These are phyloP conservation scores for Spathaspora arborariae DNA, from an alignment of 805 yeast genomes.

Conservation along the genomic window DNA sequence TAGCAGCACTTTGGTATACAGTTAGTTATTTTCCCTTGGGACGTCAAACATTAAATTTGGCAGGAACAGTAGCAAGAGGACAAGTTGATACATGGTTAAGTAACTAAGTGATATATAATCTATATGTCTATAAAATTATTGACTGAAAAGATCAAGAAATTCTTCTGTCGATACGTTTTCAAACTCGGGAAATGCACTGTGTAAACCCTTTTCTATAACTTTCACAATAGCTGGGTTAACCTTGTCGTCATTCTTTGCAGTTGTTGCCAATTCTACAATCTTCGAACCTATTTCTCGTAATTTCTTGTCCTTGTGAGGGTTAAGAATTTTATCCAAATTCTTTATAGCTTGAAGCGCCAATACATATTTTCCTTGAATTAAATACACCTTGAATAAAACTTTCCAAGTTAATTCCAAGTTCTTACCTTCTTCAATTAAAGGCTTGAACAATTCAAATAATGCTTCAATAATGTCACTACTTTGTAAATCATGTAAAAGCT, in stretches of 20 bases:
- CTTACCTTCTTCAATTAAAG: slow-evolving; percentile 41
- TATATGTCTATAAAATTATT: slow-evolving; percentile 9
- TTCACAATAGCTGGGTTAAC: slow-evolving; percentile 45
- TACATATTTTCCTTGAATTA: slow-evolving; percentile 42
- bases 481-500: slow-evolving; percentile 26
- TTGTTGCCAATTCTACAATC: slow-evolving; percentile 28
- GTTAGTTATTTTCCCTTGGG: slow-evolving; percentile 48
- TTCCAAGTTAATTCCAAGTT: slow-evolving; percentile 38
- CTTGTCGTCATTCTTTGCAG: slow-evolving; percentile 28
- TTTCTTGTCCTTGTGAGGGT: slow-evolving; percentile 15
- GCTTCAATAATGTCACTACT: slow-evolving; percentile 39
- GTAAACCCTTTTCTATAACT: slow-evolving; percentile 37
- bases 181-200: slow-evolving; percentile 31
- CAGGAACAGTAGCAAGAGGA: slow-evolving; percentile 39
- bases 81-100: slow-evolving; percentile 44
- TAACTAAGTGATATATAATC: not conserved
- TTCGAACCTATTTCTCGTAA: slow-evolving; percentile 23
- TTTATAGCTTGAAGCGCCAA: slow-evolving; percentile 43
- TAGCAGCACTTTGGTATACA: slow-evolving; percentile 43
- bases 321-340: slow-evolving; percentile 37
- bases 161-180: slow-evolving; percentile 14
- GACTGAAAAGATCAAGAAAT: slow-evolving; percentile 12
- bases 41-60: slow-evolving; percentile 38
- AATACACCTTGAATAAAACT: slow-evolving; percentile 37
- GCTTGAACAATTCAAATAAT: slow-evolving; percentile 40